phyloP scores from a whole-genome alignment of 805 yeast species.

The Cyberlindnera petersonii region DNA sequence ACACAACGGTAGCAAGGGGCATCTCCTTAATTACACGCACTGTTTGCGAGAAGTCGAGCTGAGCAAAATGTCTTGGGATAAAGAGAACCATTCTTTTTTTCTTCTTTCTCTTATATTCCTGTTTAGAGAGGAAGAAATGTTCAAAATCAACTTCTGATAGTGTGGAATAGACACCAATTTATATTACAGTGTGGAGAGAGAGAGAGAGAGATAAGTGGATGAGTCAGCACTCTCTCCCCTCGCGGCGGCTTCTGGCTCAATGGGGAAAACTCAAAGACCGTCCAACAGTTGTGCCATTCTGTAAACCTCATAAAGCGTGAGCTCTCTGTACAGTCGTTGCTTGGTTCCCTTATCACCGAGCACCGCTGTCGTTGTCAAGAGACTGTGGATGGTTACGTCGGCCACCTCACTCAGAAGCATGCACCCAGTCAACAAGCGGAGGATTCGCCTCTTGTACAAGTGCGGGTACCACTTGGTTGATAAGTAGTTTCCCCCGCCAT shows the following conservation, averaged over 20 bases:
- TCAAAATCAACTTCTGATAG: too few species aligned
- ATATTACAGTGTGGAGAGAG: too few species aligned
- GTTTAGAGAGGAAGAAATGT: too few species aligned
- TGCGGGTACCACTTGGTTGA: background rate
- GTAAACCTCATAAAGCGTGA: background rate
- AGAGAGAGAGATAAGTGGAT: background rate
- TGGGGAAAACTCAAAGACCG: background rate
- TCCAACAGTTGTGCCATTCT: background rate
- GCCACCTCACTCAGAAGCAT: conserved; percentile 4
- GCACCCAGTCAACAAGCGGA: background rate
- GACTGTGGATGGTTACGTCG: conserved; percentile 1
- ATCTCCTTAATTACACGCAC: conserved; percentile 39
- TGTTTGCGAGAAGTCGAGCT: conserved; percentile 34
- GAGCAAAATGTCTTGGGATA: conserved; percentile 27
- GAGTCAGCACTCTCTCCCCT: background rate
- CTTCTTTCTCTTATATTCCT: too few species aligned
- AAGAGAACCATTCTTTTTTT: conserved; percentile 27
- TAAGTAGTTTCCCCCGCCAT: background rate
- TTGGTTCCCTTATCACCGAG: background rate
- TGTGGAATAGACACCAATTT: too few species aligned
- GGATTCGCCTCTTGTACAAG: background rate
- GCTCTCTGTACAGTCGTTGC: background rate
- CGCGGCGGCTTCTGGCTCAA: too few species aligned
- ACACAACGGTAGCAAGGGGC: conserved; percentile 52
- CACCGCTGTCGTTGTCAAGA: conserved; percentile 1